Evolutionary conservation across 768 basidiomycete genomes (phyloP), one percentile per base, ranked within the genome.

Genomic region (Suillus plorans): DNA sequence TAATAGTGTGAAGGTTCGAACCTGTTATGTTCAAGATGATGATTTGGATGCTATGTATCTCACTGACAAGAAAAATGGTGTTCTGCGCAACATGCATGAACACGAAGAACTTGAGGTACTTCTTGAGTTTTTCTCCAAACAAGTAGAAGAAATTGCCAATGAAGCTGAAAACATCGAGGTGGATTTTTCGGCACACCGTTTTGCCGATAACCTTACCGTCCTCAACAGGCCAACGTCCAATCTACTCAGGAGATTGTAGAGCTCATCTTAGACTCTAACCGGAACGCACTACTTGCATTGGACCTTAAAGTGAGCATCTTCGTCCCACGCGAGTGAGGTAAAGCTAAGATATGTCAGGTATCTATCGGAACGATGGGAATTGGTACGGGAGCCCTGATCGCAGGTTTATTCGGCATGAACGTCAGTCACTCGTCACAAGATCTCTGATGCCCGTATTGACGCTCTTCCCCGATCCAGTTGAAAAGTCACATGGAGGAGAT

Each of bases 241-340:
- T 95, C 95, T 14, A 99, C 97, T 0, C 97, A 98, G 80, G 97
- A 99, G 78, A 98, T 99, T 61, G 94, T 97, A 2, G 97, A 99
- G 76, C 84, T 99, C 65, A 95, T 98, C 71, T 83, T 99, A 47
- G 97, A 99, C 76, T 92, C 95, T 57, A 97, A 97, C 79, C 90
- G 97, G 57, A 99, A 99, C 71, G 86, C 91, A 5, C 82, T 99
- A 18, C 82, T 99, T 25, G 93, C 94, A 55, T 85, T 99, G 41
- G 96, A 98, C 77, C 82, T 99, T 49, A 90, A 95, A 82, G 93
- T 90, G 68, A 20, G 77, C 44, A 20, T 13, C 49, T 65, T 63
- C 14, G 39, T 4, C 42, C n/a, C 5, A 34, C 18, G 28, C 18
- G 36, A 31, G 18, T 63, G 14, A 64, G 61, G 49, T 61, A 13